Evolutionary conservation across 495 filamentous ascomycete species (phyloP).

Genomic region (Penicillium paradoxum): DNA sequence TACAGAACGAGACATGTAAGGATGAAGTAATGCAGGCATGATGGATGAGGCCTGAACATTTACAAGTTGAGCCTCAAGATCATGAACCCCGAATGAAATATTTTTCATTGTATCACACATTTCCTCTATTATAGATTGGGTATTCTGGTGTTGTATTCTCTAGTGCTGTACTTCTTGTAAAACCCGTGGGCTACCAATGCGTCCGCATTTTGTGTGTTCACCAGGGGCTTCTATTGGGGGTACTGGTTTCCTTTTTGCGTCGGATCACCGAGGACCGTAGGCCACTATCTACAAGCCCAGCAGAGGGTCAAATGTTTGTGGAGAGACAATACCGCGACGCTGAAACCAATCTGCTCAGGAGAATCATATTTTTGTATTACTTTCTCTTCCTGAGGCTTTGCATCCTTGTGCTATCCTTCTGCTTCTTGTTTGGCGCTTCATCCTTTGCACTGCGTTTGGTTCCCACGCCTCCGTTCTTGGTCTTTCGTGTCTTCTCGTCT

Average conservation of each 20-base stretch:
- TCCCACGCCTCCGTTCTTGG: neutral
- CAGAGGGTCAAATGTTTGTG: too few relatives aligned
- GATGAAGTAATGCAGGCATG: conserved; percentile 1
- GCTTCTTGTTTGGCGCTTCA: neutral
- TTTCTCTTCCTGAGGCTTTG: neutral
- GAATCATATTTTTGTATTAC: too few relatives aligned
- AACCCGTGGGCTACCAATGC: too few relatives aligned
- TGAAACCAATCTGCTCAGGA: too few relatives aligned
- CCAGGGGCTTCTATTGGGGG: too few relatives aligned
- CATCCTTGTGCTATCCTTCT: conserved; percentile 1
- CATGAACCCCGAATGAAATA: neutral
- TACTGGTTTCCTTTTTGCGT: too few relatives aligned
- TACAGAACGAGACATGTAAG: neutral
- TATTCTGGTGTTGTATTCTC: too few relatives aligned
- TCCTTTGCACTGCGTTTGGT: neutral
- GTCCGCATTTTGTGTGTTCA: too few relatives aligned
- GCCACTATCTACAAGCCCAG: too few relatives aligned
- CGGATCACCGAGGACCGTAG: too few relatives aligned
- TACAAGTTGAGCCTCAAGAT: neutral
- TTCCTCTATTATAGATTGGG: neutral
- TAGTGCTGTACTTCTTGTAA: too few relatives aligned
- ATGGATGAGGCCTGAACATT: neutral
- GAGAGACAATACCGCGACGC: too few relatives aligned
- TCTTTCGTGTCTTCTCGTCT: neutral
- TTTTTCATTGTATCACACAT: neutral